Evolutionary conservation across 1,284 basidiomycete genomes (phyloP), one percentile per base, ranked within the genome.

Genomic region (Malassezia brasiliensis): DNA sequence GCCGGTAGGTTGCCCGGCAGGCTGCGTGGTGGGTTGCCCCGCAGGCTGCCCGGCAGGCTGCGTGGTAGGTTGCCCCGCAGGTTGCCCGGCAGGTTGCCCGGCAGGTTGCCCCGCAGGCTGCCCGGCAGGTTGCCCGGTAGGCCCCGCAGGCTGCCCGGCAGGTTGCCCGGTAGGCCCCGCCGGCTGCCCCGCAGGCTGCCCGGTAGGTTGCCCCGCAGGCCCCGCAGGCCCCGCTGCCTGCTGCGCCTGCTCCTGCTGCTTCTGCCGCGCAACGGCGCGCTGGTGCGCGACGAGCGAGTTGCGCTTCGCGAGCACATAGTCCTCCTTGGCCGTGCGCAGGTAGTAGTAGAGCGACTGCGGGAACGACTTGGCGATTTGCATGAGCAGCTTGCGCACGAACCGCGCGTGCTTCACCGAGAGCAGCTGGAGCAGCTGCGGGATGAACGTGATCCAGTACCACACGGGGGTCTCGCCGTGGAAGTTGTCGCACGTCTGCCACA

Each of bases 371-470:
- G 93, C 91, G 53, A 99, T 82, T 63, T 88, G 87, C 60, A 93
- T 79, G 44, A 99, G 80, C 49, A 98, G 82, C 73, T 87, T 85
- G 15, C 90, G 83, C 0, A 90, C 93, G 74, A 93, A 91, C 66
- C 88, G 88, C 32, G 88, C 85, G 76, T 99, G 94, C 47, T 88
- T 83, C 61, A 93, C 86, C 7, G 87, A 87, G 25, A 98, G 80
- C 3, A 90, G 90, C 48, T 88, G 77, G 62, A 91, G 84, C n/a
- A 99, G 81, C 72, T 99, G 94, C 14, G 94, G 94, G 47, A 96
- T 91, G 53, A 96, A 81, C 1, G 91, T 88, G 67, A 98, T 94
- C 94, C 94, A 99, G 77, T 90, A 96, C 94, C 94, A 99, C 65
- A 88, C 87, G 11, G 90, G 90, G 7, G 88, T 83, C 68, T 98